Percentiles rank a stretch among this genome's conserved stretches.
phyloP scores from a whole-genome alignment of 148 eudicot species.

The Nepenthes gracilis region DNA sequence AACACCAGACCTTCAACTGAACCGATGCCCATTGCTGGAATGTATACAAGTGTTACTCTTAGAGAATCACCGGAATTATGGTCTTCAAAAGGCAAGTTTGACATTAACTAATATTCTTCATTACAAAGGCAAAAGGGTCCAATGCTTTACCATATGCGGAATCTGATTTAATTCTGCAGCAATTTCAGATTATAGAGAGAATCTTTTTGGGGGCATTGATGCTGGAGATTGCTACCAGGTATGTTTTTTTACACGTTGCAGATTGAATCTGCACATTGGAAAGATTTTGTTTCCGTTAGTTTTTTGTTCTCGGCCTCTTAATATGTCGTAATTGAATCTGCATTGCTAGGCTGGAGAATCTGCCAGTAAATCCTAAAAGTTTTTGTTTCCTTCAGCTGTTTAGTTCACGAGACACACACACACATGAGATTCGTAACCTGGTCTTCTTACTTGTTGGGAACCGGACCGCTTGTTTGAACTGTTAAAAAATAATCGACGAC shows the following conservation, averaged over 20 bases:
- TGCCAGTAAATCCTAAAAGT: too few relatives aligned
- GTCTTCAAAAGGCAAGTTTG: slow-evolving; percentile 24
- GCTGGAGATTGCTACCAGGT: slow-evolving; percentile 18
- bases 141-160: slow-evolving; percentile 3
- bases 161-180: slow-evolving; percentile 13
- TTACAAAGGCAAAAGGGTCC: too few relatives aligned
- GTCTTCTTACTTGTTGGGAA: too few relatives aligned
- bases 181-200: slow-evolving; percentile 5
- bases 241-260: not conserved
- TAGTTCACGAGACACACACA: too few relatives aligned
- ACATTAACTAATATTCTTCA: not conserved
- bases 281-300: too few relatives aligned
- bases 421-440: too few relatives aligned
- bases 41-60: slow-evolving; percentile 4
- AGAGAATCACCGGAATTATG: slow-evolving; percentile 6
- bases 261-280: too few relatives aligned
- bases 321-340: not conserved
- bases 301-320: not conserved
- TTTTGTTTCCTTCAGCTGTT: too few relatives aligned
- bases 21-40: slow-evolving; percentile 5
- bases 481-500: too few relatives aligned
- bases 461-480: too few relatives aligned
- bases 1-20: slow-evolving; percentile 7
- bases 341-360: too few relatives aligned
- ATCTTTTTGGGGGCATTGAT: slow-evolving; percentile 12